Conservation (phyloP, 345 rosid genomes). For the Eucalyptus sp. region DNA sequence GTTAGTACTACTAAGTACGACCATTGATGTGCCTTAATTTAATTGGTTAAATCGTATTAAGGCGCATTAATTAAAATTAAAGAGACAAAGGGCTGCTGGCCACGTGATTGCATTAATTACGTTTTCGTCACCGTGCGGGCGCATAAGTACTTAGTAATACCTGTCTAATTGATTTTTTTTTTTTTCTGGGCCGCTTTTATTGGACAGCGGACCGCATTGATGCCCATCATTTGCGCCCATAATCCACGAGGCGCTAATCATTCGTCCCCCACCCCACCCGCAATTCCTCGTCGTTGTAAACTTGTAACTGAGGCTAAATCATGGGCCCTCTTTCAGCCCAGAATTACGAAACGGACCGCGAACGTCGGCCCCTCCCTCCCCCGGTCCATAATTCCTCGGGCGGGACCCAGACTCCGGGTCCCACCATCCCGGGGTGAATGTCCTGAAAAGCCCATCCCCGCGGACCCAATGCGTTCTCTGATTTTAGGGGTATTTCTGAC, state of each 20-base stretch:
- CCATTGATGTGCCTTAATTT: background rate
- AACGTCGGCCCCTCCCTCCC: background rate
- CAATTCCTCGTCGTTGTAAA: background rate
- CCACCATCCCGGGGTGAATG: background rate
- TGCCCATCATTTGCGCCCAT: background rate
- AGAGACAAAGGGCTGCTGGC: background rate
- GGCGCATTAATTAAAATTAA: background rate
- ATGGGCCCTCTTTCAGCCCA: background rate
- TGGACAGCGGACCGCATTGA: background rate
- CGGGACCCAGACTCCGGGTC: background rate
- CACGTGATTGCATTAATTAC: background rate
- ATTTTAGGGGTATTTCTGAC: background rate
- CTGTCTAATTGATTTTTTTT: background rate
- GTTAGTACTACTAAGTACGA: background rate
- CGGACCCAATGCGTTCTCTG: fast-evolving
- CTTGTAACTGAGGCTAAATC: background rate
- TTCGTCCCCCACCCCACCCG: background rate
- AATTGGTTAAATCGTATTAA: background rate
- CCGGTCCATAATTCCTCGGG: background rate
- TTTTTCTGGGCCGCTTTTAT: too few species aligned
- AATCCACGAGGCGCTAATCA: background rate
- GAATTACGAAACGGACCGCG: background rate
- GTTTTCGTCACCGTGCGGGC: background rate
- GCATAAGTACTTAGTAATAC: background rate
- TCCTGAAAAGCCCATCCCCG: background rate